Evolutionary conservation across 2,329 filamentous ascomycete genomes (phyloP), one percentile per base, ranked within the genome.

Genomic region (Exophiala bonariae): DNA sequence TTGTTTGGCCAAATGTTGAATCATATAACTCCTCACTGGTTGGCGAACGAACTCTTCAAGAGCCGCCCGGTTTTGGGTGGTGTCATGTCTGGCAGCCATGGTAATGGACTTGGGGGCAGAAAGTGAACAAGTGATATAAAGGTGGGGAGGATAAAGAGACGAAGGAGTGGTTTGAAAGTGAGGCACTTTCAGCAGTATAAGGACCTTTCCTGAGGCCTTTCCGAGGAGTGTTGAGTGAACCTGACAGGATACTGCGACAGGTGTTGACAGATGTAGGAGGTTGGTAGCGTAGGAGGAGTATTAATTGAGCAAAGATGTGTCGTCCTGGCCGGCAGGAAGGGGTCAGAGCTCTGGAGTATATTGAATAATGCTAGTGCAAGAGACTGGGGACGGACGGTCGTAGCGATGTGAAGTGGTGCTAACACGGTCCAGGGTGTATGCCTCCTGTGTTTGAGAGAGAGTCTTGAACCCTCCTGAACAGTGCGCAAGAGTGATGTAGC

Each of bases 1-100:
- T 50, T 75, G 68, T 43, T 67, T 60, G 36, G 73, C 73, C 54
- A 76, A 58, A 58, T 76, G 67, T 20, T 64, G 62, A 26, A 76
- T 64, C 73, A 76, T 76, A 39, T 72, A 70, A 19, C 66, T 64
- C 23, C 71, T 69, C 11, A 76, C 73, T n/a, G 72, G 71, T 34
- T 66, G 63, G 43, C 66, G 66, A 44, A 76, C 66, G 47, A 76
- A 76, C 49, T 74, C 68, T 32, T 74, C 69, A 47, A 76, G 63
- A 28, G 73, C 73, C 16, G 66, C 66, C 55, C 66, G 59, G 58
- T 75, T 73, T 50, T 61, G 59, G 34, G 55, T 52, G 28, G 47
- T 38, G 19, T 52, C 54, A 33, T 55, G 42, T 22, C 41, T 39
- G 23, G 55, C 49, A 18, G 50, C 52, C 57, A 60, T 59, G 40